Percentiles rank a stretch among this genome's conserved stretches.
Conservation (phyloP, 441 rosid species). For the Erysimum pusillum region DNA sequence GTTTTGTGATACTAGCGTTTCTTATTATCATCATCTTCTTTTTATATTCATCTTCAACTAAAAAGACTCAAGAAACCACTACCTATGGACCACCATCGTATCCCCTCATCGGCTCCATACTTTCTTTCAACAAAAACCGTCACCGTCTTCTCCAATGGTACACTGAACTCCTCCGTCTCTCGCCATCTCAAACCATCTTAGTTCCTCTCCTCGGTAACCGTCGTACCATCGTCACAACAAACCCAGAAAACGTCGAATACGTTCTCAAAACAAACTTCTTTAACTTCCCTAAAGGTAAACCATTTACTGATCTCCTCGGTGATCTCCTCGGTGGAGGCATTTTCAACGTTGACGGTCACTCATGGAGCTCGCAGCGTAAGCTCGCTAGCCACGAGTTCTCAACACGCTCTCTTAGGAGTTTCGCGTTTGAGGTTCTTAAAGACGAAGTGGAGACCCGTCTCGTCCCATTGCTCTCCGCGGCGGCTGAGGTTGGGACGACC, state of each 20-base stretch:
- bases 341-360: slow-evolving; percentile 77
- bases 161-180: slow-evolving; percentile 63
- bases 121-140: slow-evolving; percentile 71
- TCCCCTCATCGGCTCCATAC: slow-evolving; percentile 73
- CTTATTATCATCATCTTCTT: slow-evolving; percentile 34
- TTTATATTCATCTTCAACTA: slow-evolving; percentile 32
- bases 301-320: slow-evolving; percentile 77
- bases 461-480: slow-evolving; percentile 57
- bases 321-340: slow-evolving; percentile 84
- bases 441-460: slow-evolving; percentile 64
- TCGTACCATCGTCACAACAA: slow-evolving; percentile 72
- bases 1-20: slow-evolving; percentile 1
- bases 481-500: slow-evolving; percentile 32
- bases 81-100: slow-evolving; percentile 58
- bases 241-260: slow-evolving; percentile 72
- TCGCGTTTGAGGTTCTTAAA: slow-evolving; percentile 54
- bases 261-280: slow-evolving; percentile 69
- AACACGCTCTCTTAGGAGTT: slow-evolving; percentile 63
- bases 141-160: slow-evolving; percentile 77
- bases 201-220: slow-evolving; percentile 65
- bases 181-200: slow-evolving; percentile 65
- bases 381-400: slow-evolving; percentile 85
- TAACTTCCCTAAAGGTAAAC: slow-evolving; percentile 83
- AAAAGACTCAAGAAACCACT: background rate
- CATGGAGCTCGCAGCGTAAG: slow-evolving; percentile 76